Evolutionary conservation across 768 basidiomycete genomes (phyloP), one percentile per base, ranked within the genome.

Genomic region (Psilocybe subaeruginosa): DNA sequence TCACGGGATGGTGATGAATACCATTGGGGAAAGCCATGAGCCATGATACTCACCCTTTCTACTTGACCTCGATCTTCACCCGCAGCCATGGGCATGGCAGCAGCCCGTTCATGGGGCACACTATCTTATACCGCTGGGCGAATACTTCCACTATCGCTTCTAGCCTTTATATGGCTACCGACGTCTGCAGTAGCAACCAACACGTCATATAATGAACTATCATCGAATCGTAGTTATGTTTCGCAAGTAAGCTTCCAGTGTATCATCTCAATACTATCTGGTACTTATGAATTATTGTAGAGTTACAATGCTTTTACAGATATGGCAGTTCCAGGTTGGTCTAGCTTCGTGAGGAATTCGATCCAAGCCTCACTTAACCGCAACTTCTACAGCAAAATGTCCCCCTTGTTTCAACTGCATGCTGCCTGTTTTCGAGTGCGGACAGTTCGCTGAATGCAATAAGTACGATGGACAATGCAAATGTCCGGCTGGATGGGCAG

Each of bases 401-500:
- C 91, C 91, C 6, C 91, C 91, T 3, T 98, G 96, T 76, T 99
- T 99, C 81, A 99, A 99, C 74, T 99, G 97, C 73, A 81, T 94
- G 57, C 80, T 99, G 14, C 95, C 95, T 0, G 91, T 86, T 0
- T 98, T 96, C 74, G 90, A 82, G 0, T 99, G 97, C 70, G 94
- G 94, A 1, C 94, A 99, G 74, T 97, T 87, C 66, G 96, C 95
- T 29, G 78, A 87, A 47, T 99, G 97, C 76, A 90, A 96, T 70
- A 82, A 86, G 52, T 98, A 91, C 70, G 88, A 98, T 70, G 97
- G 97, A 1, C 95, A 97, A 68, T 99, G 97, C 77, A 89, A 94
- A 70, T 99, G 97, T 69, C 95, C 95, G 1, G 85, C 93, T 45
- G 97, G 97, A n/a, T 99, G 96, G 88, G 93, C 95, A 49, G 97